Evolutionary conservation across 495 filamentous ascomycete species (phyloP), one percentile per base, ranked within the genome.

Genomic region (Evansstolkia leycettana): DNA sequence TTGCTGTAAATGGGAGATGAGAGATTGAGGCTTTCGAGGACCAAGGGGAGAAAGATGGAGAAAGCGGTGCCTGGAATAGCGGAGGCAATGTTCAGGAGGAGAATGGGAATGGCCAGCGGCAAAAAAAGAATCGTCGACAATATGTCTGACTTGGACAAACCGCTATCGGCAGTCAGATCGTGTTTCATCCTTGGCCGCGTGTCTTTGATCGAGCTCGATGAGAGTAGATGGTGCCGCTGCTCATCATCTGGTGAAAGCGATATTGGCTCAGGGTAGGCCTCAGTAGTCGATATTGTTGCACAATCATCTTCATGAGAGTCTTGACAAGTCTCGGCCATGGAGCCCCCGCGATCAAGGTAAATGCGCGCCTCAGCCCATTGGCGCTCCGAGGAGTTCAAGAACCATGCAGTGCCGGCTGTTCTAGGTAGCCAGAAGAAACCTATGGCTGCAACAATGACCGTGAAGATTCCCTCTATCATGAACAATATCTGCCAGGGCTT

Each of bases 41-140:
- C 65, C 7, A 76, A 48, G 2, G 73, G 73, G 18, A 77, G 50
- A 53, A 77, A 77, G 25, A 77, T 55, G 5, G 52, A 47, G 37
- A 77, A 76, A 18, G 69, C 73, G 5, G 54, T 63, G 7, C 51
- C 51, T 2, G 72, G 71, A 17, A 77, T 55, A 15, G 66, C 54
- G 20, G 69, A 67, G 39, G 62, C 58, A 34, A 76, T 73, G 47
- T 76, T 76, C 46, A 64, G 55, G 26, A 51, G 25, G 4, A 77
- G 50, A 7, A 74, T 54, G 57, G 59, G 24, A 2, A 36, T 14
- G 5, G 24, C 15, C 19, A 36, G 24, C 15, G 34, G 34, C 24
- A 36, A 15, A 12, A 25, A 19, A 5, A 36, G 19, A 36, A 36
- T 20, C 11, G 34, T 16, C 8, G 17, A 24, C 9, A 36, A 20